A percentile compares a stretch with the other conserved stretches of the same genome.
These are phyloP conservation scores for Xylariaceae sp. DNA, from an alignment of 2,329 filamentous ascomycete species.

Conservation along the genomic window DNA sequence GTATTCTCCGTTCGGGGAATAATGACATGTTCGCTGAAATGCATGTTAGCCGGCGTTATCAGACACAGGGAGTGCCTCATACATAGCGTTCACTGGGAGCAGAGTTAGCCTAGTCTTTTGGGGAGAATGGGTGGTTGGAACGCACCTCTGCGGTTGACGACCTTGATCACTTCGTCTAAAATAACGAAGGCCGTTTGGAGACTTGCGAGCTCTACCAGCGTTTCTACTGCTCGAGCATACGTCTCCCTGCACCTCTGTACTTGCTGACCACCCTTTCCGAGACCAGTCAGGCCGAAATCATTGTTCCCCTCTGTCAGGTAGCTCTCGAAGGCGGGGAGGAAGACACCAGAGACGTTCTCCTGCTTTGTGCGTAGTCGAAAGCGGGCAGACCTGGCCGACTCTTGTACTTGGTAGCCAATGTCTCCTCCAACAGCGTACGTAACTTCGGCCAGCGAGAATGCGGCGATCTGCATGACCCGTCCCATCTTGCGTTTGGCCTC, in stretches of 20 bases:
- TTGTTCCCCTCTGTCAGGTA: slow-evolving; percentile 83
- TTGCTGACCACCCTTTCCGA: slow-evolving; percentile 96
- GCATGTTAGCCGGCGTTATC: slow-evolving; percentile 13
- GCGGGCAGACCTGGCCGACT: slow-evolving; percentile 85
- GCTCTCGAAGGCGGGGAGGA: slow-evolving; percentile 89
- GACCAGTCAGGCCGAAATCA: slow-evolving; percentile 90
- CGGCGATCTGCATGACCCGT: slow-evolving; percentile 96
- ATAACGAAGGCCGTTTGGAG: slow-evolving; percentile 98
- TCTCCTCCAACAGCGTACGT: slow-evolving; percentile 94
- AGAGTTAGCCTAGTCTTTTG: slow-evolving; percentile 19
- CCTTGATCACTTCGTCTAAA: slow-evolving; percentile 97
- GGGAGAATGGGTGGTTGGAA: slow-evolving; percentile 4
- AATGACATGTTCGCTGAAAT: slow-evolving; percentile 73
- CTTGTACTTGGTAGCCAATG: slow-evolving; percentile 94
- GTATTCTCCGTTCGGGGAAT: slow-evolving; percentile 98
- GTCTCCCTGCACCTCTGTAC: slow-evolving; percentile 93
- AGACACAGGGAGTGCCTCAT: slow-evolving; percentile 15
- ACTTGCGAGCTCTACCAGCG: slow-evolving; percentile 88
- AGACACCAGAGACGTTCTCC: slow-evolving; percentile 96
- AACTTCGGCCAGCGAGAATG: slow-evolving; percentile 94
- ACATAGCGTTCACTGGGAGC: slow-evolving; percentile 80
- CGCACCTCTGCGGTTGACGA: slow-evolving; percentile 88
- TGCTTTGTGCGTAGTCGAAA: slow-evolving; percentile 93
- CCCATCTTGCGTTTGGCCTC: slow-evolving; percentile 99
- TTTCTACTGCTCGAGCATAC: slow-evolving; percentile 91